phyloP scores from a whole-genome alignment of 495 filamentous ascomycete species.

The Beverwykella pulmonaria region DNA sequence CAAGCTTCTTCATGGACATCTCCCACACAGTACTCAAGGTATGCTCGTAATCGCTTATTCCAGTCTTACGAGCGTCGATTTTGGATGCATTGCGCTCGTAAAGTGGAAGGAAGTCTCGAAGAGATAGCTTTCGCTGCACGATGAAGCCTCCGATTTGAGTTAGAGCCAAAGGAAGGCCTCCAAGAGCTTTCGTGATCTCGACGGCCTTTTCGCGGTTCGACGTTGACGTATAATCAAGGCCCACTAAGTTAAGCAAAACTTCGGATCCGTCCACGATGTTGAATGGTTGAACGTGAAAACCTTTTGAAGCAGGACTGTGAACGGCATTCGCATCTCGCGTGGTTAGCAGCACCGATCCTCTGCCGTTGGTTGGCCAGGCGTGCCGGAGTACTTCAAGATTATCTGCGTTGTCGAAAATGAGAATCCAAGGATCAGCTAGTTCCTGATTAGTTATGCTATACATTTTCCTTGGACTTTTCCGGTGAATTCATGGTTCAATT shows the following conservation, averaged over 20 bases:
- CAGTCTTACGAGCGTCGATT: constrained; percentile 38
- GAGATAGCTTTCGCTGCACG: constrained; percentile 25
- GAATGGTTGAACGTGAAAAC: constrained; percentile 30
- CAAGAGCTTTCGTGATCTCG: constrained; percentile 32
- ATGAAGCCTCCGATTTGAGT: constrained; percentile 42
- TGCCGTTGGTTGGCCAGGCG: constrained; percentile 28
- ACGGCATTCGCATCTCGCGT: constrained; percentile 29
- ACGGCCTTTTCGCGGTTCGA: constrained; percentile 2
- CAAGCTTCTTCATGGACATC: constrained; percentile 21
- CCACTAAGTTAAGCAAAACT: constrained; percentile 29
- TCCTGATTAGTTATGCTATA: background rate
- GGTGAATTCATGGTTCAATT: background rate
- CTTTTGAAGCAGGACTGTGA: constrained; percentile 19
- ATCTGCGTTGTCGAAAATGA: constrained; percentile 38
- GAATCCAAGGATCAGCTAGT: constrained; percentile 12
- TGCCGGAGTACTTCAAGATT: constrained; percentile 24
- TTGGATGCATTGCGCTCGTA: constrained; percentile 40
- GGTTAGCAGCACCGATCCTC: constrained; percentile 32
- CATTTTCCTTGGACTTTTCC: background rate
- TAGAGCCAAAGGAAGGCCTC: constrained; percentile 40
- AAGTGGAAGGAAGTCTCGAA: constrained; percentile 38
- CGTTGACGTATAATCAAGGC: constrained; percentile 10
- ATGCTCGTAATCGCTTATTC: constrained; percentile 34
- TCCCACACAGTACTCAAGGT: constrained; percentile 42
- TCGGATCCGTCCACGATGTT: constrained; percentile 14